Conservation (phyloP, 139 green algal species). For the Closterium sp. region DNA sequence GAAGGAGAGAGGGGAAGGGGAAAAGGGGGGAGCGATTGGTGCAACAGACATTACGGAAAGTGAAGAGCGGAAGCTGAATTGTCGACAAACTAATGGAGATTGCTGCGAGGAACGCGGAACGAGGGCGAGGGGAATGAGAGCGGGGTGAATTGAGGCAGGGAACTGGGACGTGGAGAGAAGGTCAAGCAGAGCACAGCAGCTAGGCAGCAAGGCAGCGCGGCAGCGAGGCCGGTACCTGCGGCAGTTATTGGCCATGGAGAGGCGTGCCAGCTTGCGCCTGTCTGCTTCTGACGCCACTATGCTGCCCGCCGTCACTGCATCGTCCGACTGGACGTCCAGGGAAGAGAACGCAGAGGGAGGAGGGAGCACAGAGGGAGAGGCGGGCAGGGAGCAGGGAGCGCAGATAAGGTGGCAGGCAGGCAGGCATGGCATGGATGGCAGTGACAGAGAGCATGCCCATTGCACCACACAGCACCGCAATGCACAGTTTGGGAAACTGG, state of each 20-base stretch:
- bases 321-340: background rate
- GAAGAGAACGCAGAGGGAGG: background rate
- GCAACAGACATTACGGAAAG: background rate
- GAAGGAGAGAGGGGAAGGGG: too few species aligned
- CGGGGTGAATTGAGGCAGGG: background rate
- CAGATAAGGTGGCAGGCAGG: background rate
- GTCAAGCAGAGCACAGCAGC: too few species aligned
- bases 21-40: too few species aligned
- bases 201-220: background rate
- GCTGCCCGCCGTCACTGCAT: slow-evolving; percentile 9
- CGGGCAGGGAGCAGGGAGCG: background rate
- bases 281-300: slow-evolving; percentile 4
- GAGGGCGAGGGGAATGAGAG: background rate
- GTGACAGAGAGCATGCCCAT: background rate
- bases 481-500: too few species aligned
- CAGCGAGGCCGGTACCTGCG: background rate
- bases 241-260: slow-evolving; percentile 14
- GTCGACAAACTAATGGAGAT: background rate
- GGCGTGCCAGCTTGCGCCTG: background rate
- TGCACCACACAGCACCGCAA: background rate
- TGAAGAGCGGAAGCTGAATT: background rate
- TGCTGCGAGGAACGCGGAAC: background rate
- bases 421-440: background rate
- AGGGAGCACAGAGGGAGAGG: background rate
- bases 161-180: background rate